phyloP scores from a whole-genome alignment of 805 yeast genomes.

The Candida sakaeoensis region DNA sequence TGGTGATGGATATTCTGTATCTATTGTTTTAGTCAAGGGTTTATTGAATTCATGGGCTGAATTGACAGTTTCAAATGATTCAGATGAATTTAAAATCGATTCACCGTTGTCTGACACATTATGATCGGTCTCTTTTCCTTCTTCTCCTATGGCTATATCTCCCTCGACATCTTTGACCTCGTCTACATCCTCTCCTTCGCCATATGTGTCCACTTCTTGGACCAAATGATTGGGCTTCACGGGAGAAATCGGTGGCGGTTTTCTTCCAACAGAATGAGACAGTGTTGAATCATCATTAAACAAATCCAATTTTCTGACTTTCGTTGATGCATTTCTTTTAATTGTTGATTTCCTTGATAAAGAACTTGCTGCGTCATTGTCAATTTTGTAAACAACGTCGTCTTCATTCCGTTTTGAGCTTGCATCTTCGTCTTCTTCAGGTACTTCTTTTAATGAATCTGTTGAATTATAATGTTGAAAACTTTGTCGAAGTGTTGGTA shows the following conservation, averaged over 20 bases:
- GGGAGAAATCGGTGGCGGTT: slow-evolving; percentile 11
- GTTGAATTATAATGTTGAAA: slow-evolving; percentile 15
- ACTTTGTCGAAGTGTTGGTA: background rate
- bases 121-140: slow-evolving; percentile 9
- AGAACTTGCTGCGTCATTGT: slow-evolving; percentile 23
- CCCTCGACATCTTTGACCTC: too few relatives aligned
- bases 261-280: background rate
- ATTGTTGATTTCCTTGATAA: slow-evolving; percentile 38
- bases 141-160: too few relatives aligned
- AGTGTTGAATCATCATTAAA: slow-evolving; percentile 17
- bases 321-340: slow-evolving; percentile 38
- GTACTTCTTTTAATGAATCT: slow-evolving; percentile 32
- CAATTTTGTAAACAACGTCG: slow-evolving; percentile 30
- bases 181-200: too few relatives aligned
- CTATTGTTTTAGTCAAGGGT: background rate
- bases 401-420: slow-evolving; percentile 1
- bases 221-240: background rate
- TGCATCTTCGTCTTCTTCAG: slow-evolving; percentile 32
- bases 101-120: slow-evolving; percentile 11
- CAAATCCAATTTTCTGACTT: slow-evolving; percentile 38
- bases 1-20: slow-evolving; percentile 1
- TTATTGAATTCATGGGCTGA: background rate
- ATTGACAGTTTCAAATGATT: slow-evolving; percentile 3
- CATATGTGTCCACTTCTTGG: background rate
- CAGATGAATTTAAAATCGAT: slow-evolving; percentile 14